Conservation (phyloP, 805 yeast genomes). For the Candida khao-thaluensis region DNA sequence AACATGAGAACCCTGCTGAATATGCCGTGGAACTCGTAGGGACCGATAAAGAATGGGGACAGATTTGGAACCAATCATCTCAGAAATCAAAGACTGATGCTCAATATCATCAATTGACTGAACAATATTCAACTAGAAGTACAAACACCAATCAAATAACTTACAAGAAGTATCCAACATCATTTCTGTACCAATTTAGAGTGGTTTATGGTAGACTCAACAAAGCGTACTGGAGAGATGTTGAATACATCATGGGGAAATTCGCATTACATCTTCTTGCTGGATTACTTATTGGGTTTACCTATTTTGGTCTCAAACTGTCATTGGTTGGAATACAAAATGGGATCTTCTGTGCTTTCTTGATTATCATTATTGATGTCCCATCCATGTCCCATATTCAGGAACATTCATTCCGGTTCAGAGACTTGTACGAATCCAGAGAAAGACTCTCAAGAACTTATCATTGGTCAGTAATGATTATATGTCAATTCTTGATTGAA, state of each 20-base stretch:
- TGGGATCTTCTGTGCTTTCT: slow-evolving; percentile 52
- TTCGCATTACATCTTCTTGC: slow-evolving; percentile 50
- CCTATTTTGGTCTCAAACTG: slow-evolving; percentile 59
- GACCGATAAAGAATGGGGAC: slow-evolving; percentile 65
- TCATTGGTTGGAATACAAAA: slow-evolving; percentile 63
- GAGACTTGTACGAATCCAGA: slow-evolving; percentile 45
- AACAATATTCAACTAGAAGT: slow-evolving; percentile 10
- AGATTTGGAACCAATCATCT: slow-evolving; percentile 70
- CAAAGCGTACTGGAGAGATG: slow-evolving; percentile 50
- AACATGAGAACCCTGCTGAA: slow-evolving; percentile 48
- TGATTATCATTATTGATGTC: slow-evolving; percentile 34
- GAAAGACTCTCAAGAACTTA: slow-evolving; percentile 42
- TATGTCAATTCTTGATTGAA: slow-evolving; percentile 43
- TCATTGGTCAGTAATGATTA: slow-evolving; percentile 39
- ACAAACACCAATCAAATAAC: neutral
- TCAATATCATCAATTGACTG: slow-evolving; percentile 63
- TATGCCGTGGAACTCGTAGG: slow-evolving; percentile 87
- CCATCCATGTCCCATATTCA: slow-evolving; percentile 39
- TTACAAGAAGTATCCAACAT: slow-evolving; percentile 21
- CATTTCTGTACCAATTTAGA: slow-evolving; percentile 32
- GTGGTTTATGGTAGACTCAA: slow-evolving; percentile 21
- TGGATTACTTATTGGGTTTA: slow-evolving; percentile 68
- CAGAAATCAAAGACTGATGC: slow-evolving; percentile 56
- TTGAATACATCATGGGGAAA: slow-evolving; percentile 60
- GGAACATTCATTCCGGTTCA: slow-evolving; percentile 39